Evolutionary conservation across 768 basidiomycete genomes (phyloP).

Genomic region (Postia placenta): DNA sequence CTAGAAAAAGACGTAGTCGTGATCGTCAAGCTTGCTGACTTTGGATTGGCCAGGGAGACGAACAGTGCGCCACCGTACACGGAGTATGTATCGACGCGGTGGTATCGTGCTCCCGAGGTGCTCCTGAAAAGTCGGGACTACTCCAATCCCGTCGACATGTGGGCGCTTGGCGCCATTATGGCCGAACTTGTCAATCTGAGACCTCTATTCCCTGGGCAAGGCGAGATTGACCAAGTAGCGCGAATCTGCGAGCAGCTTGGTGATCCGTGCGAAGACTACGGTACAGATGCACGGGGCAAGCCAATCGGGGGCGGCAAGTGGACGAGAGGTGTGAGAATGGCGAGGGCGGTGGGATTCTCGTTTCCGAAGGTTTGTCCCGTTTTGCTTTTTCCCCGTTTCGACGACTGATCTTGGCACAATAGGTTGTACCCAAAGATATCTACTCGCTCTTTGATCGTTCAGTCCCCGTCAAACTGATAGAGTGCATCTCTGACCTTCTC

Average conservation of each 20-base stretch:
- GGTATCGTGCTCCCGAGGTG: constrained; percentile 99
- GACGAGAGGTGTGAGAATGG: constrained; percentile 82
- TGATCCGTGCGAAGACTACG: constrained; percentile 83
- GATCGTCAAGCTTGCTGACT: constrained; percentile 97
- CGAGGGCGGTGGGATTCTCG: constrained; percentile 74
- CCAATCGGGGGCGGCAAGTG: constrained; percentile 84
- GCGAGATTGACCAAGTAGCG: constrained; percentile 88
- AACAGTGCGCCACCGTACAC: constrained; percentile 89
- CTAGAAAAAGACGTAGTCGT: constrained; percentile 92
- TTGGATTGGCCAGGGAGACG: constrained; percentile 92
- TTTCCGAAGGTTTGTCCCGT: constrained; percentile 74
- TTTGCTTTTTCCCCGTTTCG: not conserved
- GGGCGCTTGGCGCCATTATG: constrained; percentile 98
- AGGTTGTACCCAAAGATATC: constrained; percentile 65
- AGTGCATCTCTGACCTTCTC: constrained; percentile 88
- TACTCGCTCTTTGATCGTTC: constrained; percentile 70
- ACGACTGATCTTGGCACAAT: not conserved
- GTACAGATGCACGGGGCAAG: constrained; percentile 62
- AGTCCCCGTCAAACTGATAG: constrained; percentile 75
- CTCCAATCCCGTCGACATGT: constrained; percentile 97
- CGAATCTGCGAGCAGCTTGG: constrained; percentile 91
- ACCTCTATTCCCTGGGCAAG: constrained; percentile 91
- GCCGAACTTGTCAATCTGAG: constrained; percentile 93
- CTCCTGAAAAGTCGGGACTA: constrained; percentile 88
- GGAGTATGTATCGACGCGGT: constrained; percentile 98